phyloP scores from a whole-genome alignment of 2,329 filamentous ascomycete species.

The Claviceps monticola region DNA sequence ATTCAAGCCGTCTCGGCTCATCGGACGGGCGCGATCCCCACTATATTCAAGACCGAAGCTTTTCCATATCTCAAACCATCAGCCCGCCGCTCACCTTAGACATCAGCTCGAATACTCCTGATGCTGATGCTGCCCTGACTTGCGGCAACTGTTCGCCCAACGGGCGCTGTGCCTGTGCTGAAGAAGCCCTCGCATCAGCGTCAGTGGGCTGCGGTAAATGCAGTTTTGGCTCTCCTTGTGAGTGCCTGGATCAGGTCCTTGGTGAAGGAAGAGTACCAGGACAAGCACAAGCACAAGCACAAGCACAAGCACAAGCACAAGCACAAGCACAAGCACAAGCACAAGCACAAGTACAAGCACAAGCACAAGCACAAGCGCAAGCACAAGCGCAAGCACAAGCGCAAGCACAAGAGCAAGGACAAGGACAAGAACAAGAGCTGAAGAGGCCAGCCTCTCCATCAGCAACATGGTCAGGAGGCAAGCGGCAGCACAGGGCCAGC shows the following conservation, averaged over 20 bases:
- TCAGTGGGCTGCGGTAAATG: slow-evolving; percentile 52
- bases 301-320: too few relatives aligned
- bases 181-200: slow-evolving; percentile 41
- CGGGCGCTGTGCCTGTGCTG: slow-evolving; percentile 43
- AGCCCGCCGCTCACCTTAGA: slow-evolving; percentile 34
- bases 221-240: slow-evolving; percentile 45
- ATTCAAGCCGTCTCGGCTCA: slow-evolving; percentile 14
- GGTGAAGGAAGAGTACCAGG: slow-evolving; percentile 10
- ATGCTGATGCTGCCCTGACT: slow-evolving; percentile 23
- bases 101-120: slow-evolving; percentile 13
- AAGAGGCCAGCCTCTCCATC: slow-evolving; percentile 38
- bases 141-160: slow-evolving; percentile 43
- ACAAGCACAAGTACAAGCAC: too few relatives aligned
- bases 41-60: slow-evolving; percentile 22
- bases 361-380: slow-evolving; percentile 8
- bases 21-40: slow-evolving; percentile 14
- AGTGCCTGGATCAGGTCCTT: slow-evolving; percentile 46
- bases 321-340: too few relatives aligned
- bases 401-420: too few relatives aligned
- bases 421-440: slow-evolving; percentile 16
- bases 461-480: slow-evolving; percentile 31
- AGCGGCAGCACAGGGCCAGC: slow-evolving; percentile 34
- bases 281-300: too few relatives aligned
- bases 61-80: slow-evolving; percentile 44
- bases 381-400: too few relatives aligned